phyloP scores from a whole-genome alignment of 257 asterid species.

The Mentha longifolia region DNA sequence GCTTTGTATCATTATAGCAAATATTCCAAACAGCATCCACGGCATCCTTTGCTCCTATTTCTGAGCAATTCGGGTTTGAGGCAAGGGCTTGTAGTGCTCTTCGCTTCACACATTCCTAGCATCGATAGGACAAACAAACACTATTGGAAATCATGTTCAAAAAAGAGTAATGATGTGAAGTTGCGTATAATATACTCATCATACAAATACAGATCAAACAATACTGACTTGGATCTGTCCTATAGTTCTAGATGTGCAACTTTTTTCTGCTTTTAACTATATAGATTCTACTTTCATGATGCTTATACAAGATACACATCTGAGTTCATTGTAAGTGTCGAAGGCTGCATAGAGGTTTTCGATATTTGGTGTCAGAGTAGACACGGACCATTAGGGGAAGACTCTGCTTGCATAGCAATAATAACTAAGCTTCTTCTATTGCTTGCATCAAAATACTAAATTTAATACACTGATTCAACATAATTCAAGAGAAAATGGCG shows the following conservation, averaged over 20 bases:
- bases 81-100: slow-evolving; percentile 72
- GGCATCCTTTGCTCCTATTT: slow-evolving; percentile 79
- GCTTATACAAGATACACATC: neutral
- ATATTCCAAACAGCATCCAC: slow-evolving; percentile 95
- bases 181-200: neutral
- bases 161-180: neutral
- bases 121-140: slow-evolving; percentile 26
- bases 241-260: neutral
- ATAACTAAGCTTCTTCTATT: neutral
- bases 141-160: neutral
- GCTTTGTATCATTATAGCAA: slow-evolving; percentile 88
- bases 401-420: neutral
- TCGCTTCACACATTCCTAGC: slow-evolving; percentile 80
- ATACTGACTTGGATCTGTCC: neutral
- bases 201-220: slow-evolving; percentile 5
- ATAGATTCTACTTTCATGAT: neutral
- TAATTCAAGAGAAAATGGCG: neutral
- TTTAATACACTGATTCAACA: neutral
- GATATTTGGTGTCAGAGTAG: neutral
- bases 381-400: neutral
- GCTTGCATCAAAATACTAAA: neutral
- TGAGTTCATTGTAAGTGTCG: neutral
- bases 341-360: neutral
- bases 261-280: neutral
- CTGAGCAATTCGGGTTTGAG: slow-evolving; percentile 76